Conservation (phyloP, 2,329 filamentous ascomycete genomes). For the Colletotrichum spinosum region DNA sequence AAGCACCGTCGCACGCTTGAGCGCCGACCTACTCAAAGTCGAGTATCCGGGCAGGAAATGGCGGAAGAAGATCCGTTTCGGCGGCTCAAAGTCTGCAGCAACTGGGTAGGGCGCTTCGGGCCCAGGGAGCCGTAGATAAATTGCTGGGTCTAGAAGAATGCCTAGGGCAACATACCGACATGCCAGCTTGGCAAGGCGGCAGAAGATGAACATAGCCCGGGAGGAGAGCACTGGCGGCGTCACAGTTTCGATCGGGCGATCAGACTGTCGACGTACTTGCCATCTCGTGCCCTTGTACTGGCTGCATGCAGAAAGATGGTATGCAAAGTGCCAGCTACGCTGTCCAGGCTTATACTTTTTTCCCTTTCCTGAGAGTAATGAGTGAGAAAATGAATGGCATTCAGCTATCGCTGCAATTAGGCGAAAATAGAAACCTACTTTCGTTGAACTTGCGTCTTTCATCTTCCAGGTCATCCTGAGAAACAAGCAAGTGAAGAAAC, state of each 20-base stretch:
- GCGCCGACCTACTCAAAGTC: neutral
- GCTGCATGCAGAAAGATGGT: slow-evolving; percentile 1
- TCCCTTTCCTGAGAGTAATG: neutral
- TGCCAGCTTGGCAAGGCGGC: neutral
- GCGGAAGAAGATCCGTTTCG: neutral
- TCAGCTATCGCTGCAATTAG: neutral
- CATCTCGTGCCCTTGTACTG: neutral
- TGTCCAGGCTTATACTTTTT: neutral
- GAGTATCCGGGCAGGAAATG: neutral
- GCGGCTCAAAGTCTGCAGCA: neutral
- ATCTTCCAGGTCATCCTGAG: neutral
- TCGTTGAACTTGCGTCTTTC: neutral
- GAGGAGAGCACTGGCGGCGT: neutral
- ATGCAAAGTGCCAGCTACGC: slow-evolving; percentile 3
- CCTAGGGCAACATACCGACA: neutral
- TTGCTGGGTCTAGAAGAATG: neutral
- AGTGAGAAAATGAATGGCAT: neutral
- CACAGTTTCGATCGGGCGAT: neutral
- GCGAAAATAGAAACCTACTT: neutral
- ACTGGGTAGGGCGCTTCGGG: neutral
- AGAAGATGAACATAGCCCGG: neutral
- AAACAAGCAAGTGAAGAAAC: neutral
- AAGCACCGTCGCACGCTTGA: slow-evolving; percentile 2
- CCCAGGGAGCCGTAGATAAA: neutral
- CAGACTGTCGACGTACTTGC: neutral